These are phyloP conservation scores for Scutellospora calospora DNA, from an alignment of 371 early-diverging fungal genomes.

Conservation along the genomic window DNA sequence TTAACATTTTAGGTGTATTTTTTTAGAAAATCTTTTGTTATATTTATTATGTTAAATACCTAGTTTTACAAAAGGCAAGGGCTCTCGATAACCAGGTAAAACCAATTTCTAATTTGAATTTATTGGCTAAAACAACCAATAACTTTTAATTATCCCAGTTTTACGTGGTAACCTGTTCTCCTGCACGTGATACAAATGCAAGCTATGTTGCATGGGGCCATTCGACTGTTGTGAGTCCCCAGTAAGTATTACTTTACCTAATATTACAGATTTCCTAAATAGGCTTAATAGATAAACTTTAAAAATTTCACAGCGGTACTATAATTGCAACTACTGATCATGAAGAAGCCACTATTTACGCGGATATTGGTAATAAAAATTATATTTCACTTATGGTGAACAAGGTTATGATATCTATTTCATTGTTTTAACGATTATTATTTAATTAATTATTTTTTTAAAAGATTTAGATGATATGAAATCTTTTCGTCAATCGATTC, in stretches of 20 bases:
- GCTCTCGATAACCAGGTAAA: constrained; percentile 71
- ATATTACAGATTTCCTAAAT: background rate
- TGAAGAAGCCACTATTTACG: constrained; percentile 85
- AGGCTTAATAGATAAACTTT: background rate
- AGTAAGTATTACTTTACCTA: constrained; percentile 48
- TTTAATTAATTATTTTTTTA: background rate
- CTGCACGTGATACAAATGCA: constrained; percentile 84
- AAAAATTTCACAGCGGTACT: constrained; percentile 55
- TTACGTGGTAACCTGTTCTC: constrained; percentile 93
- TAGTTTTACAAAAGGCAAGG: constrained; percentile 49
- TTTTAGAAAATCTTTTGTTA: background rate
- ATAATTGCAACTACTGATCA: constrained; percentile 79
- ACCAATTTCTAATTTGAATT: background rate
- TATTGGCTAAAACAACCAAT: background rate
- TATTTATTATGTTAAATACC: background rate
- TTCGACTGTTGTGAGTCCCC: constrained; percentile 90
- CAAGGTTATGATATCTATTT: background rate
- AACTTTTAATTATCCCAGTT: constrained; percentile 54
- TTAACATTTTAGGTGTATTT: background rate
- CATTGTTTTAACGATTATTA: background rate
- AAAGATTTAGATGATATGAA: constrained; percentile 68
- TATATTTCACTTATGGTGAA: background rate
- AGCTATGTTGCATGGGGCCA: constrained; percentile 95
- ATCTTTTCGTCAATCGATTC: constrained; percentile 74
- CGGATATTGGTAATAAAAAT: constrained; percentile 75